phyloP scores from a whole-genome alignment of 139 green algal species.

The Chlorella sp. region DNA sequence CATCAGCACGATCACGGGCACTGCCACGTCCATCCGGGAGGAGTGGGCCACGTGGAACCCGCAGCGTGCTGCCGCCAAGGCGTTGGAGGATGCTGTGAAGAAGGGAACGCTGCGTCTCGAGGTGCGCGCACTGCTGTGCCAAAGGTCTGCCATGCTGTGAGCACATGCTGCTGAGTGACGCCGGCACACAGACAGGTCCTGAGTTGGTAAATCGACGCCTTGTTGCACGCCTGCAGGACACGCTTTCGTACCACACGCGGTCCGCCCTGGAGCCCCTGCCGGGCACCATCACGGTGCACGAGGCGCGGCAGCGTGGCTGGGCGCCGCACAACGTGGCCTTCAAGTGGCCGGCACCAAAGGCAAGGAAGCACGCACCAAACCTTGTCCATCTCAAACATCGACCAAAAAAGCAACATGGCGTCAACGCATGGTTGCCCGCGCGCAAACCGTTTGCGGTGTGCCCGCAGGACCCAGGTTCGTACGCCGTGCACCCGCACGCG shows the following conservation, averaged over 20 bases:
- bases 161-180: no score
- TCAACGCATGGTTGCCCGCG: no score
- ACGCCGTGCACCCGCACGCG: constrained; percentile 7
- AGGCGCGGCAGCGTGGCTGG: constrained; percentile 29
- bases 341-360: constrained; percentile 39
- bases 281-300: constrained; percentile 17
- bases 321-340: constrained; percentile 46
- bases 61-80: constrained; percentile 26
- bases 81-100: constrained; percentile 22
- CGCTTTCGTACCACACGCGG: no score
- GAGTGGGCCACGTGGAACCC: constrained; percentile 52
- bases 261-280: constrained; percentile 9
- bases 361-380: no score
- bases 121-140: no score
- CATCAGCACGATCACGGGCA: neutral
- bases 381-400: no score
- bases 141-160: no score
- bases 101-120: constrained; percentile 20
- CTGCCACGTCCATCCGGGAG: constrained; percentile 6
- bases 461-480: constrained; percentile 14
- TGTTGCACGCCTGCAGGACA: no score
- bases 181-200: no score
- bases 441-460: no score
- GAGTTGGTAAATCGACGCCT: no score
- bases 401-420: no score